Percentiles rank a stretch among this genome's conserved stretches.
Evolutionary conservation across 495 filamentous ascomycete species (phyloP).

Genomic region (Trichoderma orchidacearum): DNA sequence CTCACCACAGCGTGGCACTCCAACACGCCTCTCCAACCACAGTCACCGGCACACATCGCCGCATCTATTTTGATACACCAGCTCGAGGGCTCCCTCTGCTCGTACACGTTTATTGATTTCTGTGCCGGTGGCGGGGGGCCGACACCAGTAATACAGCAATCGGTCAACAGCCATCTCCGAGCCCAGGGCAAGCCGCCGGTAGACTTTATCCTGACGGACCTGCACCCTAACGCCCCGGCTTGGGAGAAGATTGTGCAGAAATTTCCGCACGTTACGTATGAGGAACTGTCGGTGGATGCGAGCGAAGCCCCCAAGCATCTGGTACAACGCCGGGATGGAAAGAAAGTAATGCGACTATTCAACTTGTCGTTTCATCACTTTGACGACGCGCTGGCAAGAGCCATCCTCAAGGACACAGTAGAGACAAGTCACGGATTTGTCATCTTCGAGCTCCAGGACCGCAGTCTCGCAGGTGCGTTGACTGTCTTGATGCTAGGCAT

Average conservation of each 20-base stretch:
- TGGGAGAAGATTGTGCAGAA: slow-evolving; percentile 40
- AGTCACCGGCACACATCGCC: slow-evolving; percentile 30
- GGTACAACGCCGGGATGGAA: slow-evolving; percentile 18
- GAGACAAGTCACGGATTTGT: slow-evolving; percentile 51
- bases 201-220: slow-evolving; percentile 54
- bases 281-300: slow-evolving; percentile 48
- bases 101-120: slow-evolving; percentile 54
- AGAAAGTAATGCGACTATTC: slow-evolving; percentile 50
- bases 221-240: slow-evolving; percentile 49
- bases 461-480: slow-evolving; percentile 36
- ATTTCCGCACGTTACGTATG: slow-evolving; percentile 38
- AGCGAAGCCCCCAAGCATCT: slow-evolving; percentile 33
- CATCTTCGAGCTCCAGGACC: slow-evolving; percentile 62
- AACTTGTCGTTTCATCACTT: slow-evolving; percentile 72
- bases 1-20: slow-evolving; percentile 35
- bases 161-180: slow-evolving; percentile 32
- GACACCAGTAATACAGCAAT: slow-evolving; percentile 45
- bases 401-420: slow-evolving; percentile 47
- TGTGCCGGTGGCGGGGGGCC: slow-evolving; percentile 63
- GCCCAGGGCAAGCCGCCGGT: slow-evolving; percentile 19
- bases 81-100: slow-evolving; percentile 23
- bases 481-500: slow-evolving; percentile 40
- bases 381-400: slow-evolving; percentile 41
- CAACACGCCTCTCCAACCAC: slow-evolving; percentile 28
- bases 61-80: slow-evolving; percentile 31